These are phyloP conservation scores for Dioscorea alata DNA, from an alignment of 106 monocot species.

Conservation along the genomic window DNA sequence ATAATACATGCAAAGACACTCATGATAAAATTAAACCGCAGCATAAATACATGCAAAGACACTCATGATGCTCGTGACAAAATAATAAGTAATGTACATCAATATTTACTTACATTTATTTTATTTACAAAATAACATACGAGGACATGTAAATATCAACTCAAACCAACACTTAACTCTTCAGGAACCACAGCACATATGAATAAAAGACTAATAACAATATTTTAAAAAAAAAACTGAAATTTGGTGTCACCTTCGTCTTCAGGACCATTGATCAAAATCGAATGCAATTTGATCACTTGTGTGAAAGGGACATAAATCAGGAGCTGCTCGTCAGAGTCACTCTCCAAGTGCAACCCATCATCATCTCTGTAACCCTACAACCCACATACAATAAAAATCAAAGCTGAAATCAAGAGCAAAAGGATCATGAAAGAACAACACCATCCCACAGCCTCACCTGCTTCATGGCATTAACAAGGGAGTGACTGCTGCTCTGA, in stretches of 20 bases:
- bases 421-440: neutral
- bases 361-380: conserved; percentile 93
- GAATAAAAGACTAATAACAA: no score
- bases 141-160: no score
- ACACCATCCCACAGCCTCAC: conserved; percentile 6
- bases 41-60: no score
- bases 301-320: conserved; percentile 91
- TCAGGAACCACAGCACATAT: no score
- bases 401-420: neutral
- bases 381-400: conserved; percentile 1
- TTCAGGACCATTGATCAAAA: conserved; percentile 70
- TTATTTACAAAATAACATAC: no score
- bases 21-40: no score
- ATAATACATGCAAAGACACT: no score
- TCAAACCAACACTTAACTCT: no score
- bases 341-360: conserved; percentile 78
- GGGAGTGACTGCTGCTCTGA: conserved; percentile 40
- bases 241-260: conserved; percentile 54
- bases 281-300: conserved; percentile 80
- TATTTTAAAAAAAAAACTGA: neutral
- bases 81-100: no score
- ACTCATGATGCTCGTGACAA: no score
- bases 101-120: no score
- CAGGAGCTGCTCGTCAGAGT: conserved; percentile 82
- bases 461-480: conserved; percentile 84